Evolutionary conservation across 2,329 filamentous ascomycete species (phyloP).

Genomic region (Trichoderma hamatum): DNA sequence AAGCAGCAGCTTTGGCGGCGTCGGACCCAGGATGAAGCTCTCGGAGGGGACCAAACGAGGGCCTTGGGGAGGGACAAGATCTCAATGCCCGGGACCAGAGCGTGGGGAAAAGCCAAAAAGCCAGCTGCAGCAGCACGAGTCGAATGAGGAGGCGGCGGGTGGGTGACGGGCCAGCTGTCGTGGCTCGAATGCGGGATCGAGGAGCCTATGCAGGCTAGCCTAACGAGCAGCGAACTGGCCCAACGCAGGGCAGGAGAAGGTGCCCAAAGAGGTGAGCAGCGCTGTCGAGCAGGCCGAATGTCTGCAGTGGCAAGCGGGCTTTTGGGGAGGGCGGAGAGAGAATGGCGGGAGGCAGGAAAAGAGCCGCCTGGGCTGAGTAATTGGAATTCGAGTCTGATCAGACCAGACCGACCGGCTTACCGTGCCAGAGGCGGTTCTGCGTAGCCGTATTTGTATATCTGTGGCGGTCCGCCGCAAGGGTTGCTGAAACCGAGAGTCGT

Average conservation of each 20-base stretch:
- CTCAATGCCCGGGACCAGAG: slow-evolving; percentile 32
- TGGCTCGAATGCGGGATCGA: slow-evolving; percentile 46
- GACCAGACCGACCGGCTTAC: neutral
- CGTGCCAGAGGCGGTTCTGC: neutral
- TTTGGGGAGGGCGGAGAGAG: neutral
- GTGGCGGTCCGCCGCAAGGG: neutral
- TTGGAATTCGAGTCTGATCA: neutral
- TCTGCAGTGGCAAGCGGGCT: slow-evolving; percentile 1
- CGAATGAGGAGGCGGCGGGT: slow-evolving; percentile 41
- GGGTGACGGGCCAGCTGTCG: slow-evolving; percentile 39
- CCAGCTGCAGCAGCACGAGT: slow-evolving; percentile 38
- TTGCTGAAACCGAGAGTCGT: neutral
- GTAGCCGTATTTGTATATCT: neutral
- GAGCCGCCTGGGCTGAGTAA: slow-evolving; percentile 6
- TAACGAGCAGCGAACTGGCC: slow-evolving; percentile 39
- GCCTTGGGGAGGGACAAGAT: slow-evolving; percentile 36
- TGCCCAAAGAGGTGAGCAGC: slow-evolving; percentile 24
- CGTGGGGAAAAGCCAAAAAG: slow-evolving; percentile 40
- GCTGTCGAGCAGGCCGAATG: slow-evolving; percentile 11
- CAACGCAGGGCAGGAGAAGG: slow-evolving; percentile 36
- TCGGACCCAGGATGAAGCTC: slow-evolving; percentile 34
- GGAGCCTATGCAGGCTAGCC: slow-evolving; percentile 44
- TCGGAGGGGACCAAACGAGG: slow-evolving; percentile 31
- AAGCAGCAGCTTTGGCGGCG: slow-evolving; percentile 34
- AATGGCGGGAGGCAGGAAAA: neutral